A percentile compares a stretch with the other conserved stretches of the same genome.
phyloP scores from a whole-genome alignment of 306 rosid genomes.

The Urtica urens region DNA sequence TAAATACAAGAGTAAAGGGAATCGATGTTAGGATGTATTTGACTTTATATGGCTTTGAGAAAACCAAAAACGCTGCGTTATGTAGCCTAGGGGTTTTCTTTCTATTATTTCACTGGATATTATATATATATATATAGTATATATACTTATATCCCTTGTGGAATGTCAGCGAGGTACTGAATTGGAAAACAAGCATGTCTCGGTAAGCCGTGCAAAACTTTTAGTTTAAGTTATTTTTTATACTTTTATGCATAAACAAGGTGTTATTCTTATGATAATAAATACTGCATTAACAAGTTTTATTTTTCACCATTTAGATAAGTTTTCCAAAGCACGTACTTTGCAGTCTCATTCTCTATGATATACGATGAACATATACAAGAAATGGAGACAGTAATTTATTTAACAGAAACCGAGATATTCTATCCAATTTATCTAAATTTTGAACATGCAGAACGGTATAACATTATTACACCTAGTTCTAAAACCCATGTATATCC shows the following conservation, averaged over 20 bases:
- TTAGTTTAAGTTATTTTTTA: conserved; percentile 27
- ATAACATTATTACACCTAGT: too few species aligned
- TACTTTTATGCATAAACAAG: too few species aligned
- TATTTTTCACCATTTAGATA: too few species aligned
- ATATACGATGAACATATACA: not conserved
- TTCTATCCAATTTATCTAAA: conserved; percentile 4
- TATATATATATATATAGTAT: too few species aligned
- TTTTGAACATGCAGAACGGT: not conserved
- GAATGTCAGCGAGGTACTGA: conserved; percentile 67
- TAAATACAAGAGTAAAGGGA: conserved; percentile 60
- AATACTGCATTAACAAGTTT: too few species aligned
- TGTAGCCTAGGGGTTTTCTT: conserved; percentile 32
- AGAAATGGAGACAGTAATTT: not conserved
- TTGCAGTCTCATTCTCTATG: too few species aligned
- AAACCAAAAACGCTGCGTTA: conserved; percentile 25
- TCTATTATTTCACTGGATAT: not conserved
- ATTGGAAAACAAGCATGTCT: conserved; percentile 45
- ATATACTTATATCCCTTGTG: conserved; percentile 34
- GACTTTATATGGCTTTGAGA: conserved; percentile 55
- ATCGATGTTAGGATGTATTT: conserved; percentile 90
- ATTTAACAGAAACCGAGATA: conserved; percentile 12
- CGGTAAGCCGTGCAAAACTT: conserved; percentile 56
- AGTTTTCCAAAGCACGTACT: too few species aligned
- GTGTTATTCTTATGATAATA: too few species aligned
- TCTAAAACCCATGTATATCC: too few species aligned